phyloP scores from a whole-genome alignment of 768 basidiomycete genomes.

The Tricholoma matsutake region DNA sequence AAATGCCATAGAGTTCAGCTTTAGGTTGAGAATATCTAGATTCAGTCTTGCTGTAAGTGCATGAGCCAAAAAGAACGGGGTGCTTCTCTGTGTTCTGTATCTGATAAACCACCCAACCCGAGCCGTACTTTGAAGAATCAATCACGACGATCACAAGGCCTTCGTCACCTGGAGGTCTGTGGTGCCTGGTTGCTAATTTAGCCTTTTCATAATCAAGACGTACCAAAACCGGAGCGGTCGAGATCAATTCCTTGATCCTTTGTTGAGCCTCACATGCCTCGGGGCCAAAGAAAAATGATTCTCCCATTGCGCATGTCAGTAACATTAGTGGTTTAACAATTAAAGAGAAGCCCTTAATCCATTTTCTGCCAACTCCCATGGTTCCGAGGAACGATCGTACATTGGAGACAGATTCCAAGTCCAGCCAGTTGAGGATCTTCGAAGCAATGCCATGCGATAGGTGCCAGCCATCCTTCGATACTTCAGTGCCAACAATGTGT shows the following conservation, averaged over 20 bases:
- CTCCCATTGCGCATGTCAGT: conserved; percentile 3
- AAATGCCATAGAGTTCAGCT: conserved; percentile 36
- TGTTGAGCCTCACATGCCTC: conserved; percentile 23
- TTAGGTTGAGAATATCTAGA: conserved; percentile 35
- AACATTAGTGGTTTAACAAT: conserved; percentile 24
- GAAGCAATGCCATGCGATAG: conserved; percentile 20
- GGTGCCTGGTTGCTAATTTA: neutral
- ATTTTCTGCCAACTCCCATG: conserved; percentile 16
- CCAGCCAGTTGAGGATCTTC: conserved; percentile 29
- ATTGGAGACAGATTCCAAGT: conserved; percentile 8
- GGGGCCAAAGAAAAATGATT: conserved; percentile 24
- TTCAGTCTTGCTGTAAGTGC: conserved; percentile 31
- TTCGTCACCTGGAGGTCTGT: conserved; percentile 13
- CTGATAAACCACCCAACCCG: conserved; percentile 36
- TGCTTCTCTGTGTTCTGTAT: conserved; percentile 14
- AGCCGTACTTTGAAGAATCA: conserved; percentile 28
- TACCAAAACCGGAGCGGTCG: conserved; percentile 25
- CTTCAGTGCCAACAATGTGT: conserved; percentile 27
- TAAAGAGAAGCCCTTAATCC: conserved; percentile 23
- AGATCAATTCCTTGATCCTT: conserved; percentile 19
- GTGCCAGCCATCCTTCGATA: conserved; percentile 26
- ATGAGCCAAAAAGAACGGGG: conserved; percentile 29
- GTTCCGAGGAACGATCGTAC: conserved; percentile 25
- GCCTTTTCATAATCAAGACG: conserved; percentile 29
- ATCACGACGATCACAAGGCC: conserved; percentile 30